Evolutionary conservation across 179 eudicot species (phyloP).

Genomic region (Amaranthus tricolor): DNA sequence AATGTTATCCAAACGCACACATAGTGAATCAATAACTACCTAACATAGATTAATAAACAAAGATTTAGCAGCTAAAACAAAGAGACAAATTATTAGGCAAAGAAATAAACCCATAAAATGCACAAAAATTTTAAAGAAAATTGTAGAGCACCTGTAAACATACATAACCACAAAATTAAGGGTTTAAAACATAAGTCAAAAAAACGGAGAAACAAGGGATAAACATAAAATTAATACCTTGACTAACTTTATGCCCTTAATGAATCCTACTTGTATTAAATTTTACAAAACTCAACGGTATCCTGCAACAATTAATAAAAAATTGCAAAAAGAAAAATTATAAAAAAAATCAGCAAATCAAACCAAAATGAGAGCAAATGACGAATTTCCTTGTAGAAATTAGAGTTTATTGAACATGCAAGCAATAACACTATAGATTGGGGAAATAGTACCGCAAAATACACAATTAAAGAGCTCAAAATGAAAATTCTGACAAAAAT

Average conservation of each 20-base stretch:
- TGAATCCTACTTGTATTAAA: neutral
- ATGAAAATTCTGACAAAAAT: too few relatives aligned
- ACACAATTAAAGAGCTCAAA: too few relatives aligned
- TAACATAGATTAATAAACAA: neutral
- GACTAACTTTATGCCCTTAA: neutral
- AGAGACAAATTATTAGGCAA: neutral
- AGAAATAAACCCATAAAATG: neutral
- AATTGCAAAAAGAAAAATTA: neutral
- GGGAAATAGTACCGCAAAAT: too few relatives aligned
- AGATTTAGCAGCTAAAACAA: neutral
- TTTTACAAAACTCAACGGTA: neutral
- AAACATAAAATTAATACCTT: neutral
- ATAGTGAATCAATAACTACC: neutral
- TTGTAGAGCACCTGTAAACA: neutral
- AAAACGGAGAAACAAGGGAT: neutral
- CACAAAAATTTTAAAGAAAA: neutral
- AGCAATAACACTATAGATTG: neutral
- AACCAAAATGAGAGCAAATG: neutral
- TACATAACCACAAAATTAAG: neutral
- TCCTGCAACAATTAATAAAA: conserved; percentile 7
- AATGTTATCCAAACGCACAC: too few relatives aligned
- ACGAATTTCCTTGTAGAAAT: neutral
- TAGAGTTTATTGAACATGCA: neutral
- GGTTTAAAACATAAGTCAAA: neutral
- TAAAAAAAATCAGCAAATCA: neutral